Base-by-base conservation (phyloP, 495 filamentous ascomycete genomes). In the Bathelium albidoporum region DNA sequence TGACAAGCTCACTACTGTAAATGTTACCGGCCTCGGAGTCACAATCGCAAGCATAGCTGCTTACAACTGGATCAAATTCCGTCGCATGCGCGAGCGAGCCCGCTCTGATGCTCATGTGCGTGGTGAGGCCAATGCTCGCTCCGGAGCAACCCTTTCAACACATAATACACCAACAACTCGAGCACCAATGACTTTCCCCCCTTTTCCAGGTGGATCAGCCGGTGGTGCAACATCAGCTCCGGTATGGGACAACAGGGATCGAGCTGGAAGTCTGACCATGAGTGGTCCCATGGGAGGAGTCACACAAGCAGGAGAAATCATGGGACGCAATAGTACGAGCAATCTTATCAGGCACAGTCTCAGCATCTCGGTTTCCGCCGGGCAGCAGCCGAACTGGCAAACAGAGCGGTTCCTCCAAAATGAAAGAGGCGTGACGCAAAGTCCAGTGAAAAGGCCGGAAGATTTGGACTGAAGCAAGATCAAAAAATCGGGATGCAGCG, bases 31-130 rank as follows among this genome's bases (percentile, higher is more conserved):
- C 3, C 74, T 99, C 12, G 71, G 91, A n/a, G 83, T 97, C 32
- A 99, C 95, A 0, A 90, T 99, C 59, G 74, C 74, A 31, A 91
- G 89, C 53, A 97, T 99, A 60, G 88, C 77, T 0, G 82, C 85
- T 32, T 99, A 99, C 72, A 99, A 99, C 66, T 97, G 89, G 67
- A 87, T 97, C 74, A 97, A 97, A 71, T 88, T 97, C 63, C 79
- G 74, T 29, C 91, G 89, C 75, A 97, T 99, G 95, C 81, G 89
- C 43, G 73, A 78, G 32, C 87, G 95, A 39, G 86, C 88, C 20
- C 66, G 70, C 28, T 62, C 64, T 61, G 32, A 70, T 28, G 72
- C 69, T 12, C 70, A 74, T 45, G 32, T 70, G 3, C 36, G 67
- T 18, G 64, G 63, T 32, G 70, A 72, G 32, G 70, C 69, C 22